Evolutionary conservation across 129 eudicot genomes (phyloP).

Genomic region (Glebionis coronaria): DNA sequence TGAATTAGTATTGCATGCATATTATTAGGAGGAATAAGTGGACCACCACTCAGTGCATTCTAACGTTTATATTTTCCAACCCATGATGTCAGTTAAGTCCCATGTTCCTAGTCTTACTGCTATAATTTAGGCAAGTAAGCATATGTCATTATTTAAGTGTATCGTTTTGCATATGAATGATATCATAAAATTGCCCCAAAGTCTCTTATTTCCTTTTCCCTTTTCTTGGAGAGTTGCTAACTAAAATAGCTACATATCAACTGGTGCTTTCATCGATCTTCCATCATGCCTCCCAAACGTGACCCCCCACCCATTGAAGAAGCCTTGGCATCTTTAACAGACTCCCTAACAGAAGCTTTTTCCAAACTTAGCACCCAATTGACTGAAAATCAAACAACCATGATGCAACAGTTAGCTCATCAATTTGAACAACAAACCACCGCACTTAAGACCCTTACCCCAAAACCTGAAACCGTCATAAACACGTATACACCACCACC

Average conservation of each 20-base stretch:
- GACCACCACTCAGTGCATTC: too few species aligned
- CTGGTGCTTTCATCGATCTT: constrained; percentile 9
- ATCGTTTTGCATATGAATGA: too few species aligned
- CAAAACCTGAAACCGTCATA: neutral
- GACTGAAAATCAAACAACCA: neutral
- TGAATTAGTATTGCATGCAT: too few species aligned
- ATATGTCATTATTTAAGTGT: too few species aligned
- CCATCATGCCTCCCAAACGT: constrained; percentile 2
- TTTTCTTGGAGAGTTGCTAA: neutral
- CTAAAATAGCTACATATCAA: neutral
- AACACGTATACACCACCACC: neutral
- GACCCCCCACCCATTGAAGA: neutral
- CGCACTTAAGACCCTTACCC: neutral
- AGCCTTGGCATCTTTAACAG: neutral
- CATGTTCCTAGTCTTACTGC: too few species aligned
- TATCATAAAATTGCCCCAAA: neutral
- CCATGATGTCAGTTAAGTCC: too few species aligned
- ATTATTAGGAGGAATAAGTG: too few species aligned
- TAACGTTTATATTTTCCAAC: too few species aligned
- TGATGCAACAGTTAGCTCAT: neutral
- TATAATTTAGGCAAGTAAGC: too few species aligned
- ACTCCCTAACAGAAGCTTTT: neutral
- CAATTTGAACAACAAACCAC: neutral
- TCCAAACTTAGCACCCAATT: neutral
- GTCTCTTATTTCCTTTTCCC: neutral